Percentiles rank a stretch among this genome's conserved stretches.
Conservation (phyloP, 2,329 filamentous ascomycete species). For the Cryphonectria naterciae region DNA sequence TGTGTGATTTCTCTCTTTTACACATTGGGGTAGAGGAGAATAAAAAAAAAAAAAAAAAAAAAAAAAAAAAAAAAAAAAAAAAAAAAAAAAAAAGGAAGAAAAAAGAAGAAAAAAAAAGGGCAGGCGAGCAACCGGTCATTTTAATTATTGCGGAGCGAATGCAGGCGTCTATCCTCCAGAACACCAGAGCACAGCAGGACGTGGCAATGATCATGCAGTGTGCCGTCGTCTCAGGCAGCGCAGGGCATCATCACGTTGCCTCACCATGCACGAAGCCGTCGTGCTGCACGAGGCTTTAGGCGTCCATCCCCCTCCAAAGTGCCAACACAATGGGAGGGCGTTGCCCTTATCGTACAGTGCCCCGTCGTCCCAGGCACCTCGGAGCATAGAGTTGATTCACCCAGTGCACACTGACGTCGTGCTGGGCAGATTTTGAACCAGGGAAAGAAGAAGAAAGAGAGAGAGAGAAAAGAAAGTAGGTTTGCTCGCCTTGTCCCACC, state of each 20-base stretch:
- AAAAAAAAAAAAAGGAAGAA: too few species aligned
- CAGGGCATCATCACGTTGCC: background rate
- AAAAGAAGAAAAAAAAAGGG: too few species aligned
- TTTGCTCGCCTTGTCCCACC: slow-evolving; percentile 17
- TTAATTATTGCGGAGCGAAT: background rate
- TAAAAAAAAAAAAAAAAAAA: too few species aligned
- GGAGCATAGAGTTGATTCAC: background rate
- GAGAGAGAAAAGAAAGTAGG: background rate
- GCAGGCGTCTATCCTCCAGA: background rate
- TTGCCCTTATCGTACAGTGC: background rate
- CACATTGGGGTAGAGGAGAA: too few species aligned
- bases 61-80: background rate
- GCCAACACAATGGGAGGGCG: background rate
- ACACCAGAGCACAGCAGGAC: background rate
- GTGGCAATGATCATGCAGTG: background rate
- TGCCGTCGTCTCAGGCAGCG: too few species aligned
- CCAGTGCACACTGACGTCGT: background rate
- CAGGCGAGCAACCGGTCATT: background rate
- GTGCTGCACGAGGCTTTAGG: background rate
- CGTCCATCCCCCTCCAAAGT: background rate
- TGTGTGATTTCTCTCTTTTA: too few species aligned
- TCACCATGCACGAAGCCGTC: background rate
- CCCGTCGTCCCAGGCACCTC: background rate
- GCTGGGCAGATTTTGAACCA: background rate
- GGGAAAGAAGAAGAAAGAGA: background rate